Evolutionary conservation across 1,139 yeast species (phyloP).

Genomic region (Taiozyma onychis): DNA sequence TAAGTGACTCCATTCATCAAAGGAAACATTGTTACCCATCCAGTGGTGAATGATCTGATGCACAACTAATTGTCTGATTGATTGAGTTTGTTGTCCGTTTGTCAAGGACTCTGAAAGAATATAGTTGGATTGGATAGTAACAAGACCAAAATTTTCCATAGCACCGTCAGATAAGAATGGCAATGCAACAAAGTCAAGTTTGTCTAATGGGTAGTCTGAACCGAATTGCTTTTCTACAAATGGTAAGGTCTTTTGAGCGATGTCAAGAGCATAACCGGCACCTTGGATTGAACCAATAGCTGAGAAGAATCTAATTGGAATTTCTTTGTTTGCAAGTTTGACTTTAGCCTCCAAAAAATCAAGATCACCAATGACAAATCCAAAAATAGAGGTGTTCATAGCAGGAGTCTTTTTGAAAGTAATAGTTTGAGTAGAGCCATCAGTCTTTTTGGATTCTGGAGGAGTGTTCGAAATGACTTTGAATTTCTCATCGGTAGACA

Average conservation of each 20-base stretch:
- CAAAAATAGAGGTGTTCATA: conserved; percentile 57
- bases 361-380: conserved; percentile 62
- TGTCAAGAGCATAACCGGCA: conserved; percentile 42
- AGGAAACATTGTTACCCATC: conserved; percentile 63
- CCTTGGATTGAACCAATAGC: conserved; percentile 45
- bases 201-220: conserved; percentile 47
- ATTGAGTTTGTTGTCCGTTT: conserved; percentile 23
- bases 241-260: conserved; percentile 43
- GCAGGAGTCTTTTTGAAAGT: conserved; percentile 48
- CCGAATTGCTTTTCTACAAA: conserved; percentile 37
- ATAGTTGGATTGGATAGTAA: conserved; percentile 51
- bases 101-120: conserved; percentile 36
- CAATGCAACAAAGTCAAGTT: conserved; percentile 58
- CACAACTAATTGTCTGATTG: conserved; percentile 49
- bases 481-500: conserved; percentile 40
- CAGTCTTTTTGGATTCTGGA: conserved; percentile 22
- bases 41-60: conserved; percentile 78
- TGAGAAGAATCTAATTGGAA: conserved; percentile 49
- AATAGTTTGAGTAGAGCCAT: conserved; percentile 29
- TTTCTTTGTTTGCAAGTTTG: conserved; percentile 19
- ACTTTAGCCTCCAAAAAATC: conserved; percentile 40
- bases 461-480: conserved; percentile 46
- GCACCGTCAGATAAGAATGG: conserved; percentile 74
- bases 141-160: conserved; percentile 73
- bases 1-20: conserved; percentile 59